Base-by-base conservation (phyloP, 495 filamentous ascomycete genomes). In the Penicillium herquei region DNA sequence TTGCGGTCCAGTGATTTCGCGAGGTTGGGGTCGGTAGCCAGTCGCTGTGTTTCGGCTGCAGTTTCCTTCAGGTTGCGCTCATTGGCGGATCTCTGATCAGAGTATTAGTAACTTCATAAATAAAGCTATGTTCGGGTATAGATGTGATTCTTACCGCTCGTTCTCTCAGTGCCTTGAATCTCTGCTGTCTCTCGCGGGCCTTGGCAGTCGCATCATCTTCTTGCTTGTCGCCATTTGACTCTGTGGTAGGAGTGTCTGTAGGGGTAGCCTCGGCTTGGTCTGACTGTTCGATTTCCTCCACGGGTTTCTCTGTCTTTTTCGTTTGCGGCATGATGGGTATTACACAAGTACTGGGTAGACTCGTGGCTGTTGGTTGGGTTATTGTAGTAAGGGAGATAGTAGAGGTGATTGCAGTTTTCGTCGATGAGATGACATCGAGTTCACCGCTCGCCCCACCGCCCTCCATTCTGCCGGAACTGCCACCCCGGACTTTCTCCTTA, bases 41-140 rank as follows among this genome's bases (percentile, higher is more conserved):
- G 78, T 17, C 91, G 88, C 58, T 91, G 88, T 7, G 90, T 87
- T 67, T 96, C 91, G 32, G 86, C 84, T 16, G 85, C 85, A 7
- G 91, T 91, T 70, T 91, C 92, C 69, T 90, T 90, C 56, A 92
- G 71, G 66, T 96, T 95, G 60, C 84, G 83, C 59, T 89, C 80
- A 0, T 86, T 82, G 7, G 87, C 89, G 18, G 82, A 82, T 81
- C 91, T 92, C 74, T 85, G 49, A 42, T 7, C 12, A 12, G 35
- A 21, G 3, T 35, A 61, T 71, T 41, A 75, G 64, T 57, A 32
- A 34, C 34, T 10, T 26, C 21, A 26, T 26, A 26, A 26, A 26
- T 26, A 26, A 26, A 26, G 21, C 21, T 26, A 26, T 26, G 21
- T 26, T 26, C 4, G 4, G 21, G 21, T 26, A 4, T 26, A 26